Evolutionary conservation across 2,329 filamentous ascomycete genomes (phyloP), one percentile per base, ranked within the genome.

Genomic region (Fusarium penzigii): DNA sequence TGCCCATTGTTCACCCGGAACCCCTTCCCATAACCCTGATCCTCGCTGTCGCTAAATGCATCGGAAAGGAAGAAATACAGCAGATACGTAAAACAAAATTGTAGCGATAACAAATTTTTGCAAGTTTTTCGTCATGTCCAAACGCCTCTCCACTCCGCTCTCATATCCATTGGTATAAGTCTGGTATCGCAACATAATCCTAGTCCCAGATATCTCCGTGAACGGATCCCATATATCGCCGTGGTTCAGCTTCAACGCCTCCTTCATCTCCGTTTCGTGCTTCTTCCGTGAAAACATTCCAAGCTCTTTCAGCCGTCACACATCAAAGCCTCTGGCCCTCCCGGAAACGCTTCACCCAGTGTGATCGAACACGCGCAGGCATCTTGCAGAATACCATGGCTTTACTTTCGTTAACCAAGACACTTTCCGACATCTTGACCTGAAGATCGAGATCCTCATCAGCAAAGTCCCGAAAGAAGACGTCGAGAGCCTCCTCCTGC

Each of bases 301-400:
- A 25, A 25, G 20, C 20, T 25, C 20, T 25, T 25, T 25, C 20
- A 25, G 20, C 20, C 20, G 36, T 43, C 36, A 29, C 39, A 17
- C 14, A 47, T 44, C 51, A 61, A 40, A 44, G 25, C 32, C 48
- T 49, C 39, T 59, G 52, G 6, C 49, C 29, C 57, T 83, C 80
- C 25, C 79, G 68, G 49, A 83, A 68, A 49, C 78, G 69, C 61
- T 74, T 77, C 2, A 85, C 77, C 82, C 82, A 85, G 59, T 84
- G 81, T 53, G 76, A 73, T 44, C 81, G 72, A 54, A 85, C 67
- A 11, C 67, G 64, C 3, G 73, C 68, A 0, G 81, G 78, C 80
- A 84, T 84, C 70, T 84, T 84, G 71, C 81, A 83, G 57, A 84
- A 85, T 40, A 84, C 76, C 74, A 84, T 79, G 29, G 82, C 82